Percentiles rank a stretch among this genome's conserved stretches.
These are phyloP conservation scores for Tuber melanosporum DNA, from an alignment of 495 filamentous ascomycete species.

Conservation along the genomic window DNA sequence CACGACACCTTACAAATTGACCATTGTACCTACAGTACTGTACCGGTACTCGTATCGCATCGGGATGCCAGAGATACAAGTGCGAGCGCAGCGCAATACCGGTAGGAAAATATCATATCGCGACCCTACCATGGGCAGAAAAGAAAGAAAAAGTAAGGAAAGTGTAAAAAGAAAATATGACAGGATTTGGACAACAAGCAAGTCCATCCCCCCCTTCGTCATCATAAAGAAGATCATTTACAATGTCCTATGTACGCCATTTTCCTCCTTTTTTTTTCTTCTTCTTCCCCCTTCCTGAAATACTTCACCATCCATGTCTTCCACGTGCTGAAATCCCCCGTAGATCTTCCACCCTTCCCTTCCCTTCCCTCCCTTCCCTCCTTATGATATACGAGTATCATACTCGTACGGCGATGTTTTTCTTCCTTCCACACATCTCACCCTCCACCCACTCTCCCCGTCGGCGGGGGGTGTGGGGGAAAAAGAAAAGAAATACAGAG, in stretches of 20 bases:
- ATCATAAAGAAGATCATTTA: constrained; percentile 1
- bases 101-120: neutral
- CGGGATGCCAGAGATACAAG: neutral
- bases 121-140: neutral
- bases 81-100: neutral
- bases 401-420: neutral
- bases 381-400: neutral
- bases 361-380: neutral
- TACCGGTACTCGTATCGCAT: no score
- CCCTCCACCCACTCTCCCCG: neutral
- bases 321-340: neutral
- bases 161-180: neutral
- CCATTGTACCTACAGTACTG: no score
- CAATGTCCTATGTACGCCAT: constrained; percentile 5
- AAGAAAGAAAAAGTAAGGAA: neutral
- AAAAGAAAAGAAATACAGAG: neutral
- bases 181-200: neutral
- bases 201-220: neutral
- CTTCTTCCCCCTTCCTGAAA: neutral
- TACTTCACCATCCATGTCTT: constrained; percentile 5
- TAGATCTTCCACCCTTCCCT: neutral
- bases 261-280: constrained; percentile 1
- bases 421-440: neutral
- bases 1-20: neutral
- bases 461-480: neutral